These are phyloP conservation scores for Uronychia binucleata DNA, from an alignment of 73 alveolate genomes.

Conservation along the genomic window DNA sequence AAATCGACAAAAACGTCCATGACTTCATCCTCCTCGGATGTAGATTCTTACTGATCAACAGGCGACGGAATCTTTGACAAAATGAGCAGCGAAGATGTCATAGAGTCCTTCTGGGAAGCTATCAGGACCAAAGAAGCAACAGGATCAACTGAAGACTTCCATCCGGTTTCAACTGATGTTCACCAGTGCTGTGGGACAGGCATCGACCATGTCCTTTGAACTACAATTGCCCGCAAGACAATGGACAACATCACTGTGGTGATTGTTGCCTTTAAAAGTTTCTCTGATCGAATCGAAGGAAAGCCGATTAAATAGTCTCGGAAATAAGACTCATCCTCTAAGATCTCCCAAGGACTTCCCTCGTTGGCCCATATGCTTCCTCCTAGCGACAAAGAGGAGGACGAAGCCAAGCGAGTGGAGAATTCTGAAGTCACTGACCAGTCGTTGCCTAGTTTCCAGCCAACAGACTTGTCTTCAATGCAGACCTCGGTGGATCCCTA, in stretches of 20 bases:
- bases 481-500: neutral
- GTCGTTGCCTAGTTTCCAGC: too few species aligned
- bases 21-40: slow-evolving; percentile 32
- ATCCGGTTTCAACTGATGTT: slow-evolving; percentile 12
- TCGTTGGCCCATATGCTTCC: neutral
- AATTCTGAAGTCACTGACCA: too few species aligned
- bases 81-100: slow-evolving; percentile 25
- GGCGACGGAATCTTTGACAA: slow-evolving; percentile 51
- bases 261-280: slow-evolving; percentile 46
- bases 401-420: neutral
- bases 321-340: too few species aligned
- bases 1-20: slow-evolving; percentile 12
- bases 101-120: slow-evolving; percentile 13
- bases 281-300: neutral
- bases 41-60: neutral
- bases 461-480: too few species aligned
- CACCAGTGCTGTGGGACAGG: slow-evolving; percentile 9
- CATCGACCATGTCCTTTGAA: slow-evolving; percentile 35
- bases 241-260: slow-evolving; percentile 58
- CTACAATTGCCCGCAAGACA: slow-evolving; percentile 44
- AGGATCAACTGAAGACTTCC: neutral
- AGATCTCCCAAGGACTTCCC: neutral
- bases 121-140: neutral
- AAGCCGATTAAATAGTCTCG: too few species aligned
- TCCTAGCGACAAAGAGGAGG: neutral